Conservation (phyloP, 257 asterid genomes). For the Solanum bukasovii region DNA sequence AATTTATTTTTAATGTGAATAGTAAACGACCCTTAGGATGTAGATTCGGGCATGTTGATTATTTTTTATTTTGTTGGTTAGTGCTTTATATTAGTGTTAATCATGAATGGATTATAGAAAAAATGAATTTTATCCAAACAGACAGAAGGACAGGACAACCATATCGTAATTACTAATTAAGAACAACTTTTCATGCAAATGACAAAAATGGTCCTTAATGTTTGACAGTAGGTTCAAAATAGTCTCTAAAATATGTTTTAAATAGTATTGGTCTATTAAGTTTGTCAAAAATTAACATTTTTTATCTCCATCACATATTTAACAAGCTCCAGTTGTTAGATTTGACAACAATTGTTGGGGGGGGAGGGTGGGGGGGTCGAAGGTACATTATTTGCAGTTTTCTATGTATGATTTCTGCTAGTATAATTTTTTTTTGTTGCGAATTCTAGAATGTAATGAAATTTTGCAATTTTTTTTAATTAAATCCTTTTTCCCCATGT, state of each 20-base stretch:
- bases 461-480: too few relatives aligned
- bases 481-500: neutral
- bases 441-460: neutral
- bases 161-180: neutral
- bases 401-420: neutral
- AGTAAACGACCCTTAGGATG: neutral
- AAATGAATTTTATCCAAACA: neutral
- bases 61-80: neutral
- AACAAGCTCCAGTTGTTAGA: neutral
- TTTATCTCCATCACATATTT: neutral
- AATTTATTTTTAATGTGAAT: neutral
- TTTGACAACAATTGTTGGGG: neutral
- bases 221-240: neutral
- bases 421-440: neutral
- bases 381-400: neutral
- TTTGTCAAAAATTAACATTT: neutral
- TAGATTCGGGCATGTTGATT: neutral
- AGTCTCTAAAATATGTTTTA: neutral
- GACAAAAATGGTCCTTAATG: neutral
- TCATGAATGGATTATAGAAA: neutral
- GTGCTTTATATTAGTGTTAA: neutral
- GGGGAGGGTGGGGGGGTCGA: accelerated
- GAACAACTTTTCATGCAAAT: neutral
- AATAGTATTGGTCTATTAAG: neutral
- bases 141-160: neutral